Base-by-base conservation (phyloP, 1,139 yeast species). In the Taiozyma onychis region DNA sequence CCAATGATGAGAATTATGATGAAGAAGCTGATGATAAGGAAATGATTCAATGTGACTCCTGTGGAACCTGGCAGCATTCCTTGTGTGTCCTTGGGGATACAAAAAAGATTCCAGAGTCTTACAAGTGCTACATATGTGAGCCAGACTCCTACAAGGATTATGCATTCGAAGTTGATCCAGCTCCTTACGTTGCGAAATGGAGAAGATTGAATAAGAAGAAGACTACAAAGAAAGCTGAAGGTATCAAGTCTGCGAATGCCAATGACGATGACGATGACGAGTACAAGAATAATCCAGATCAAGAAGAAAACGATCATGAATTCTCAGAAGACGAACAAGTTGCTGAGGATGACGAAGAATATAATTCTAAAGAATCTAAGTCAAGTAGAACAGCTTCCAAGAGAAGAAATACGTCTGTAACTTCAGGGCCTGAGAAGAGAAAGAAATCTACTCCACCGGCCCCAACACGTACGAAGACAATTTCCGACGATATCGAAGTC, bases 11-110 rank as follows among this genome's bases (percentile, higher is more conserved):
- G 14, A 83, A 80, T 54, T 83, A 78, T 58, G 72, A 81, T 55
- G 86, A 76, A 51, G 83, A 75, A 1, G 78, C 75, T 6, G 90
- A 84, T 54, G 74, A 77, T 24, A 82, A 87, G 7, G 74, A 77
- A 37, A 86, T 88, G 91, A 80, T 86, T 35, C 88, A 85, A 62
- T 89, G 97, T 67, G 96, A 86, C 50, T 62, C 69, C 24, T 89
- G 97, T 65, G 68, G 76, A 49, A 81, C 89, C 13, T 89, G 97
- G 97, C 97, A 89, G 64, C 97, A 89, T 65, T 80, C 83, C 37
- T 72, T 68, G 50, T 89, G 97, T 66, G 78, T 87, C 78, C 78
- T 87, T 44, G 82, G 76, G 45, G 69, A 66, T 46, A 52, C 52
- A 3, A 62, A 64, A 6, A 66, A 64, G 34, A 61, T 75, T 2